Conservation (phyloP, 1,139 yeast species). For the Candida tetrigidarum region DNA sequence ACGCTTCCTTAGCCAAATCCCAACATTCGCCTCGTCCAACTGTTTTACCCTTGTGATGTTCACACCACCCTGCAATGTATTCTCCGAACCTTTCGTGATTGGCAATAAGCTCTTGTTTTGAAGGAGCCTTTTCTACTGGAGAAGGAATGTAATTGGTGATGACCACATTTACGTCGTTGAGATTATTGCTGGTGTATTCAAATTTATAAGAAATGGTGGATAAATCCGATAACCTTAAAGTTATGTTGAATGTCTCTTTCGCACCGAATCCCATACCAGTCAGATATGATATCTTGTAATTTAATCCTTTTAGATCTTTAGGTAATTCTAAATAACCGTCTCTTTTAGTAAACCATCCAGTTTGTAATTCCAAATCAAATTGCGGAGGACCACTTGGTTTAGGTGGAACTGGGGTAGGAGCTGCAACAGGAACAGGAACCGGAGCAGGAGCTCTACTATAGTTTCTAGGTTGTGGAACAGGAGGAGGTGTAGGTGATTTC, state of each 20-base stretch:
- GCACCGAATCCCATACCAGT: slow-evolving; percentile 16
- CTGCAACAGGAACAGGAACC: slow-evolving; percentile 40
- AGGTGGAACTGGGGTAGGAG: slow-evolving; percentile 27
- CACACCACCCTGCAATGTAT: slow-evolving; percentile 67
- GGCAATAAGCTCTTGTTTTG: slow-evolving; percentile 39
- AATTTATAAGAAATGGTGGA: slow-evolving; percentile 50
- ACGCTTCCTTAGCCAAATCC: slow-evolving; percentile 73
- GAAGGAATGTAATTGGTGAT: slow-evolving; percentile 51
- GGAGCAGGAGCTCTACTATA: slow-evolving; percentile 34
- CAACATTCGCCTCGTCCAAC: slow-evolving; percentile 82
- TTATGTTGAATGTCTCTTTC: slow-evolving; percentile 26
- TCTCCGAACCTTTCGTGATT: slow-evolving; percentile 52
- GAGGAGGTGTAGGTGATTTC: slow-evolving; percentile 17
- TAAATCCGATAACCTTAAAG: slow-evolving; percentile 54
- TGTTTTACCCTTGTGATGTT: slow-evolving; percentile 52
- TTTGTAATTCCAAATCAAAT: slow-evolving; percentile 43
- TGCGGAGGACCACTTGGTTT: slow-evolving; percentile 30
- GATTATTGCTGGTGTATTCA: slow-evolving; percentile 44
- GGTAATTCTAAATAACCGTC: slow-evolving; percentile 35
- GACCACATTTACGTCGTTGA: slow-evolving; percentile 23
- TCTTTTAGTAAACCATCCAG: slow-evolving; percentile 50
- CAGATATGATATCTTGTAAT: slow-evolving; percentile 37
- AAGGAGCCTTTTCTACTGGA: slow-evolving; percentile 46
- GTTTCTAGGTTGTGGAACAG: slow-evolving; percentile 16
- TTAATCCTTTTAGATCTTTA: slow-evolving; percentile 35